Conservation (phyloP, 352 stramenopile genomes). For the Pythium scleroteichum region DNA sequence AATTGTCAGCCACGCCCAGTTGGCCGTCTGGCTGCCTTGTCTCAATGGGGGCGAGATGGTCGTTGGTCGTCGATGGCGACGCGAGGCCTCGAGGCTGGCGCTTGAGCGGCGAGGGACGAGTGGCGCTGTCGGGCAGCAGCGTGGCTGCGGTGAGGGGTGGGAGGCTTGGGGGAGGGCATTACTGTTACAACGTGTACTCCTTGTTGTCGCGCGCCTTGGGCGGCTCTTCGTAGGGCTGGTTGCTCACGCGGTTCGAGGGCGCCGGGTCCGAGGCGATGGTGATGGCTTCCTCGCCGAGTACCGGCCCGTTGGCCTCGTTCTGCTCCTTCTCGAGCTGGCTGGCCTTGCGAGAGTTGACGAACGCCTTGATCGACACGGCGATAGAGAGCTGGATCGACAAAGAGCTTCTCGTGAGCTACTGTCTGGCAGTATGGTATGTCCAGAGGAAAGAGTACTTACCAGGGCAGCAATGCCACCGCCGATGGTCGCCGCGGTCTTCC, state of each 20-base stretch:
- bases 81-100: background rate
- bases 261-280: background rate
- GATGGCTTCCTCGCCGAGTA: slow-evolving; percentile 12
- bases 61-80: too few relatives aligned
- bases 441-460: slow-evolving; percentile 22
- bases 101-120: background rate
- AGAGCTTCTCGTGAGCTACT: slow-evolving; percentile 3
- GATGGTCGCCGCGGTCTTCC: slow-evolving; percentile 47
- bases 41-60: too few relatives aligned
- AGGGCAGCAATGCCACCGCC: slow-evolving; percentile 41
- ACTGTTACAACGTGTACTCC: slow-evolving; percentile 24
- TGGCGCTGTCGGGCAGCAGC: background rate
- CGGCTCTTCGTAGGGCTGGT: slow-evolving; percentile 11
- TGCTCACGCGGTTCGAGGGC: slow-evolving; percentile 7
- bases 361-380: slow-evolving; percentile 33
- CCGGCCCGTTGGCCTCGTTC: background rate
- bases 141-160: background rate
- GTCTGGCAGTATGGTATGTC: background rate
- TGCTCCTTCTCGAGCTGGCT: slow-evolving; percentile 14
- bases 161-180: background rate
- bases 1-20: too few relatives aligned
- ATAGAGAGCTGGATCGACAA: slow-evolving; percentile 34
- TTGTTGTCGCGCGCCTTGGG: slow-evolving; percentile 17
- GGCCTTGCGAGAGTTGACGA: slow-evolving; percentile 29
- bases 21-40: too few relatives aligned